phyloP scores from a whole-genome alignment of 495 filamentous ascomycete genomes.

The Aeminium ludgeri region DNA sequence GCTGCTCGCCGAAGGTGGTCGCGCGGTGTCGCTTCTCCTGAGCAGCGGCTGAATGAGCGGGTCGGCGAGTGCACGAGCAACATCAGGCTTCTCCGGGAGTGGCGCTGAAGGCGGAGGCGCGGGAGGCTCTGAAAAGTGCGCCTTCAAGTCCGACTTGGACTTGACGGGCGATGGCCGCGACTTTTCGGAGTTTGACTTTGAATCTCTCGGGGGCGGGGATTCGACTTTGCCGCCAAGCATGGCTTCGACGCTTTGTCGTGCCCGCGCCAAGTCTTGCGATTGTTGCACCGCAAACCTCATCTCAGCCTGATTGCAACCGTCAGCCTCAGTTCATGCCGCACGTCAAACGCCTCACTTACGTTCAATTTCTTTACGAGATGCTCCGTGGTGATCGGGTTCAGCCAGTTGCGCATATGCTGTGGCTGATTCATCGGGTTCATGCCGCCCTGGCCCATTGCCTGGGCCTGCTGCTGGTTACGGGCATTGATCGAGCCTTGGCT shows the following conservation, averaged over 20 bases:
- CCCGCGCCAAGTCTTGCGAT: slow-evolving; percentile 63
- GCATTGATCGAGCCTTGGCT: slow-evolving; percentile 52
- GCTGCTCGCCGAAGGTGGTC: slow-evolving; percentile 36
- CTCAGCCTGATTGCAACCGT: slow-evolving; percentile 43
- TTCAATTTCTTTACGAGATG: slow-evolving; percentile 87
- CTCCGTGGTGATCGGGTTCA: slow-evolving; percentile 78
- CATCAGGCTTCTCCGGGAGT: slow-evolving; percentile 76
- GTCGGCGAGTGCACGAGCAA: slow-evolving; percentile 32
- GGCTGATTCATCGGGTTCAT: slow-evolving; percentile 47
- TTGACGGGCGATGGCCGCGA: slow-evolving; percentile 23
- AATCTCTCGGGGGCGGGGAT: slow-evolving; percentile 2
- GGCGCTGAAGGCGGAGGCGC: slow-evolving; percentile 85
- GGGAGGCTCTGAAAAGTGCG: slow-evolving; percentile 73
- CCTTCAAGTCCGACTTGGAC: slow-evolving; percentile 34
- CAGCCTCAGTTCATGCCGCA: background rate
- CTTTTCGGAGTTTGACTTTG: slow-evolving; percentile 48
- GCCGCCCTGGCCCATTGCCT: slow-evolving; percentile 26
- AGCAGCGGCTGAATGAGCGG: slow-evolving; percentile 37
- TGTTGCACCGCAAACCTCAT: slow-evolving; percentile 78
- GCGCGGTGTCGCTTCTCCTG: slow-evolving; percentile 60
- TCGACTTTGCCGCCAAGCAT: slow-evolving; percentile 41
- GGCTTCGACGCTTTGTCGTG: slow-evolving; percentile 60
- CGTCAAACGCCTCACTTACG: slow-evolving; percentile 38
- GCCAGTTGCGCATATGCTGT: slow-evolving; percentile 61
- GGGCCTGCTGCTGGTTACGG: slow-evolving; percentile 29